Base-by-base conservation (phyloP, 1,139 yeast species). In the Candida gigantensis region DNA sequence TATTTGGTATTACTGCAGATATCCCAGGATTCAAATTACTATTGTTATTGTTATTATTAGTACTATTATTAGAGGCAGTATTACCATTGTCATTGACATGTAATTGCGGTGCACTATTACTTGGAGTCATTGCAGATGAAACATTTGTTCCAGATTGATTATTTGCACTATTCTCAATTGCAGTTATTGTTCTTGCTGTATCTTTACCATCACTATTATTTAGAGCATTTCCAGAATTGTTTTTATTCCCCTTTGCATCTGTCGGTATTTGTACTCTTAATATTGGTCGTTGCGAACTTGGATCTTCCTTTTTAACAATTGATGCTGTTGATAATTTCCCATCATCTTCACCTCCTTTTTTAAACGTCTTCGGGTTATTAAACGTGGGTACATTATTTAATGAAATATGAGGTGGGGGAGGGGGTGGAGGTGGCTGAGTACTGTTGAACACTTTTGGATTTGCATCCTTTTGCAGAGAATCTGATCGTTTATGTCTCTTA, bases 241-340 rank as follows among this genome's bases (percentile, higher is more conserved):
- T 18, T 13, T 38, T 40, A 11, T 26, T 33, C 6, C 41, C 43
- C 28, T 65, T 66, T 6, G 68, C 51, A 46, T 68, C 75, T 0
- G 60, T 56, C 0, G 80, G 80, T 24, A 74, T 74, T 52, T 73
- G 78, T 9, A 75, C 79, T 35, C 80, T 51, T 24, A 75, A 54
- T 3, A 74, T 61, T 2, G 81, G 81, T 35, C 80, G 54, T 21
- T 63, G 65, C 2, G 40, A 27, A n/a, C 13, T 11, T 2, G 30
- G 10, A n/a, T 27, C 27, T 11, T 42, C 42, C 28, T 32, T 29
- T 14, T 17, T 15, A 21, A 15, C 8, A 15, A 15, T 17, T 7
- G 36, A 21, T 10, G 36, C 32, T n/a, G 38, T 30, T n/a, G 23
- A 25, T 12, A 10, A 32, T 17, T 15, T 25, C 21, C 15, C 23